Conservation (phyloP, 768 basidiomycete genomes). For the Xanthoconium purpureum region DNA sequence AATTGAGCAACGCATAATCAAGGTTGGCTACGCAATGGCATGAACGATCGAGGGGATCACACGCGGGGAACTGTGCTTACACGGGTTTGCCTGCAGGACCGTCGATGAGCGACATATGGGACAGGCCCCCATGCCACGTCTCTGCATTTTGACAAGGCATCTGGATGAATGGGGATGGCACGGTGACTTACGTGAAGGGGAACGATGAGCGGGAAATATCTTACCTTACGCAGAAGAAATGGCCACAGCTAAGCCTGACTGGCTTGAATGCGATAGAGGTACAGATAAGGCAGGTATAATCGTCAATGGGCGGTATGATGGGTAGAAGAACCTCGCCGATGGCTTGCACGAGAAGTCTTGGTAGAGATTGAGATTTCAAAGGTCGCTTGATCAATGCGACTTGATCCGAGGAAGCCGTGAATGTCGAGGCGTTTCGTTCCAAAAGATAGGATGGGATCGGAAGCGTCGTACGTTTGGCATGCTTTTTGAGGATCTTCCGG, state of each 20-base stretch:
- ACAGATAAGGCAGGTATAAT: constrained; percentile 88
- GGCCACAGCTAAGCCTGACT: constrained; percentile 75
- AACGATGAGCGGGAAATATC: neutral
- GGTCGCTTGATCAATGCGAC: constrained; percentile 24
- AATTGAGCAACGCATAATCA: constrained; percentile 75
- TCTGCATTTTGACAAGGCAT: constrained; percentile 90
- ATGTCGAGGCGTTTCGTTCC: constrained; percentile 13
- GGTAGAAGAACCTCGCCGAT: constrained; percentile 81
- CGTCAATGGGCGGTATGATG: constrained; percentile 73
- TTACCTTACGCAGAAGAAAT: constrained; percentile 73
- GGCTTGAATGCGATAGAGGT: constrained; percentile 91
- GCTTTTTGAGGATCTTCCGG: constrained; percentile 93
- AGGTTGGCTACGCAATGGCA: constrained; percentile 54
- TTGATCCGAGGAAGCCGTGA: constrained; percentile 26
- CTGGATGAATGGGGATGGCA: constrained; percentile 28
- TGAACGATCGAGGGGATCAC: neutral
- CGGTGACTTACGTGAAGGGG: neutral
- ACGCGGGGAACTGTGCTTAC: constrained; percentile 42
- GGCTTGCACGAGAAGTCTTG: constrained; percentile 72
- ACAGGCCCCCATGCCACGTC: constrained; percentile 67
- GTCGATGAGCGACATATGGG: constrained; percentile 81
- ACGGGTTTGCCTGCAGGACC: constrained; percentile 71
- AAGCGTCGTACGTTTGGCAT: constrained; percentile 83
- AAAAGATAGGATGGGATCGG: constrained; percentile 47
- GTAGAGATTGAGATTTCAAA: constrained; percentile 46